These are phyloP conservation scores for Aspergillus phoenicis DNA, from an alignment of 2,329 filamentous ascomycete species.

Conservation along the genomic window DNA sequence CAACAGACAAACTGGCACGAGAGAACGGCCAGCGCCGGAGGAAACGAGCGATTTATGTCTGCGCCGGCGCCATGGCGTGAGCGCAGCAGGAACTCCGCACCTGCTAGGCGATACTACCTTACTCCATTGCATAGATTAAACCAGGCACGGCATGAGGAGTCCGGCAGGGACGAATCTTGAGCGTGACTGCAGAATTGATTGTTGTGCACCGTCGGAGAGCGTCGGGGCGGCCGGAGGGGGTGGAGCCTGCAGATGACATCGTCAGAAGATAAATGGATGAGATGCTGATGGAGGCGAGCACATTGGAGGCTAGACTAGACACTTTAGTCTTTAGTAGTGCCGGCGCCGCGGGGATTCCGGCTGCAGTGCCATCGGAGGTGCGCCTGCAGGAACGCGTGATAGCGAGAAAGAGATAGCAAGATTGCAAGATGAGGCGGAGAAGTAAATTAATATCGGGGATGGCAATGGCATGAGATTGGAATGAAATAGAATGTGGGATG, in stretches of 20 bases:
- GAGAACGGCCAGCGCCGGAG: neutral
- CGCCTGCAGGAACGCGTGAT: neutral
- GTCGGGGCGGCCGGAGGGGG: neutral
- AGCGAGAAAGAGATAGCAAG: neutral
- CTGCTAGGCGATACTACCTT: neutral
- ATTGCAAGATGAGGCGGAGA: neutral
- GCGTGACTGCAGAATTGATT: neutral
- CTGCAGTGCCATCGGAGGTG: neutral
- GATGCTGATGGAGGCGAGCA: neutral
- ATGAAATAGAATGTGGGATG: too few species aligned
- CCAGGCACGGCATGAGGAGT: neutral
- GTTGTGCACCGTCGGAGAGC: slow-evolving; percentile 1
- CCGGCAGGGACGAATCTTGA: neutral
- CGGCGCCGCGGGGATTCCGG: neutral
- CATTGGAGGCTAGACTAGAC: neutral
- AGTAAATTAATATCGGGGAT: too few species aligned
- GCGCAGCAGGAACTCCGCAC: neutral
- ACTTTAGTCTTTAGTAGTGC: neutral
- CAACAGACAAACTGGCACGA: neutral
- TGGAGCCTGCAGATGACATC: slow-evolving; percentile 1
- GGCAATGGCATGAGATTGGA: too few species aligned
- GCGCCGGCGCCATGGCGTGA: neutral
- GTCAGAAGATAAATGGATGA: neutral
- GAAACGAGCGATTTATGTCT: neutral
- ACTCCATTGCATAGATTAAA: neutral